Evolutionary conservation across 2,329 filamentous ascomycete species (phyloP), one percentile per base, ranked within the genome.

Genomic region (Cladophialophora yegresii): DNA sequence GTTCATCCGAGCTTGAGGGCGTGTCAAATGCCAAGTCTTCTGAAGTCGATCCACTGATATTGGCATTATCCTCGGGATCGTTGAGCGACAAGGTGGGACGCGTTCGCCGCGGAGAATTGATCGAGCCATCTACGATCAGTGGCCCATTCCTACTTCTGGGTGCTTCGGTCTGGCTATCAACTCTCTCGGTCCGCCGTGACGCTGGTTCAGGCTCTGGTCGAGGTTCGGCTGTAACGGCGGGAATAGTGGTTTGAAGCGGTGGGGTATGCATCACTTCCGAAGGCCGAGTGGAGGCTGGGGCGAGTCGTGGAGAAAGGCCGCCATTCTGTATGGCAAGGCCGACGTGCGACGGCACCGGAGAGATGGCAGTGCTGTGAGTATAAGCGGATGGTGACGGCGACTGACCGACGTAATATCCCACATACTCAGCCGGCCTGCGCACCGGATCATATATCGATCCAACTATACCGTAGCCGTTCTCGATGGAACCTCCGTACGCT

Each of bases 61-160:
- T 77, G 61, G 75, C 72, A 4, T 75, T 61, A 40, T 75, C 72
- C 47, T 73, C 69, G 22, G 79, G 76, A 22, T 74, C 71, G 6
- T 72, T 65, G 62, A 72, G 70, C n/a, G 74, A 70, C 28, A 73
- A 67, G 30, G 75, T 73, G 33, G 76, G 76, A 32, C 79, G 75
- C 13, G 61, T 61, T 30, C 68, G 64, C 13, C 64, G 64, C 12
- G 69, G 69, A 10, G 69, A 71, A 40, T 69, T 67, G 50, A 71
- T 56, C 9, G 80, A 81, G 6, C 80, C 80, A 71, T 82, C 80
- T 5, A 81, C 77, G 43, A 82, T 80, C 62, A 81, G 68, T 30
- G 79, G 80, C 8, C 79, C 79, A 9, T 53, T 32, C 40, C 75
- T 73, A 62, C 75, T 73, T 50, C 70, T 70, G 4, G 73, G 62